phyloP scores from a whole-genome alignment of 2,329 filamentous ascomycete species.

The Cladosporium sp. region DNA sequence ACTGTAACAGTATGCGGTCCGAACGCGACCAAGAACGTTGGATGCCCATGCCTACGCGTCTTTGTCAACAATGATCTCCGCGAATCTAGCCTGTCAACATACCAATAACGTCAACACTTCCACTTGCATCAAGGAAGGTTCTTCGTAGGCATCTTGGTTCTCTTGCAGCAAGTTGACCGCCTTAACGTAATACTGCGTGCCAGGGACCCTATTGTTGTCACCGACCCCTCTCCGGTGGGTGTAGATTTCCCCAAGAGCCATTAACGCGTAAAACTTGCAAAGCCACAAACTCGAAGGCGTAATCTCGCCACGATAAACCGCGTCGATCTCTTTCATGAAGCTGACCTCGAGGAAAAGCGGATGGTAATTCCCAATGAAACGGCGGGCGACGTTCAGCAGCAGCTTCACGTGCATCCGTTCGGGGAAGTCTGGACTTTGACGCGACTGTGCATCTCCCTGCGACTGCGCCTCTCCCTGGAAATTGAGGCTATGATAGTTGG shows the following conservation, averaged over 20 bases:
- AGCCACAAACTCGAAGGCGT: slow-evolving; percentile 30
- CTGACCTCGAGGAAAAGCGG: slow-evolving; percentile 38
- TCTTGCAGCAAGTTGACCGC: slow-evolving; percentile 35
- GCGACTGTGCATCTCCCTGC: neutral
- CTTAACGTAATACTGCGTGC: slow-evolving; percentile 39
- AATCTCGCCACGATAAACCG: slow-evolving; percentile 31
- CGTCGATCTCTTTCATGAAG: slow-evolving; percentile 35
- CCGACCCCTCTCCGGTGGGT: slow-evolving; percentile 33
- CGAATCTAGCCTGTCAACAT: slow-evolving; percentile 14
- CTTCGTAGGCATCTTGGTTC: slow-evolving; percentile 34
- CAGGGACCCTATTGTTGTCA: slow-evolving; percentile 34
- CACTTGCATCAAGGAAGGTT: slow-evolving; percentile 41
- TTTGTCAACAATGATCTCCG: slow-evolving; percentile 1
- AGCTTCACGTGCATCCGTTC: slow-evolving; percentile 22
- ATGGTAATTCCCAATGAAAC: slow-evolving; percentile 35
- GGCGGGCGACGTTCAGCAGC: slow-evolving; percentile 20
- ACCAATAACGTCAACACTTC: slow-evolving; percentile 42
- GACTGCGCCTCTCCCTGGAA: slow-evolving; percentile 13
- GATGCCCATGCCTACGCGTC: slow-evolving; percentile 39
- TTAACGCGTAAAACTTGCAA: slow-evolving; percentile 41
- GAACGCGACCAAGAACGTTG: slow-evolving; percentile 39
- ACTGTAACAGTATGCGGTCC: slow-evolving; percentile 40
- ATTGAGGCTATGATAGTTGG: slow-evolving; percentile 17
- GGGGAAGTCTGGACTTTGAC: slow-evolving; percentile 17
- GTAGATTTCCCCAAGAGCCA: slow-evolving; percentile 44